phyloP scores from a whole-genome alignment of 805 yeast genomes.

The Sugiyamaella valdiviana region DNA sequence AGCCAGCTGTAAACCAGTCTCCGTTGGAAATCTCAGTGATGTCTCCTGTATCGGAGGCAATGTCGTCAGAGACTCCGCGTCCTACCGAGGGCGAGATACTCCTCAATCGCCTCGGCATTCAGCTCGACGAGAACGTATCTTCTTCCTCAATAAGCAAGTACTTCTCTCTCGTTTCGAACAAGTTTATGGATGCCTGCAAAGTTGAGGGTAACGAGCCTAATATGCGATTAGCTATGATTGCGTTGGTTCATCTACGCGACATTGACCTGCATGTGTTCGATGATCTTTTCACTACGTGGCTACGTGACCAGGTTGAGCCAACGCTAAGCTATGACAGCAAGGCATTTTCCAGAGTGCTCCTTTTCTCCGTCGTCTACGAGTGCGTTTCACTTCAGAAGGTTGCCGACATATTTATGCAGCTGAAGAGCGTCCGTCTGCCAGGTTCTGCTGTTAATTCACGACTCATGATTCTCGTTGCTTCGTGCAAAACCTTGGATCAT shows the following conservation, averaged over 20 bases:
- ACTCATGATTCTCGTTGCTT: conserved; percentile 19
- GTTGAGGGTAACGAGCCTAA: conserved; percentile 6
- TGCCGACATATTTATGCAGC: conserved; percentile 29
- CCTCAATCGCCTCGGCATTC: conserved; percentile 4
- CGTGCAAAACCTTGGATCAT: conserved; percentile 11
- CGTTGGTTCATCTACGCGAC: conserved; percentile 21
- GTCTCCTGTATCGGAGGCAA: conserved; percentile 25
- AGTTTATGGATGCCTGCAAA: conserved; percentile 15
- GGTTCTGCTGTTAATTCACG: conserved; percentile 20
- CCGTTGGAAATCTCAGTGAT: conserved; percentile 19
- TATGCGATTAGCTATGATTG: conserved; percentile 14
- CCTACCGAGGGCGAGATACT: conserved; percentile 2
- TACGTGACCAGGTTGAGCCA: conserved; percentile 28
- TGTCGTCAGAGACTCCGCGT: conserved; percentile 3
- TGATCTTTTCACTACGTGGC: conserved; percentile 22
- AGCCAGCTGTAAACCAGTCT: conserved; percentile 13
- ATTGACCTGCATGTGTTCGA: conserved; percentile 17
- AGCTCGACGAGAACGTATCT: conserved; percentile 6
- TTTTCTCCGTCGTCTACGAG: conserved; percentile 36
- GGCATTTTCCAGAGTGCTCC: conserved; percentile 33
- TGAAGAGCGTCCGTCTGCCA: conserved; percentile 23
- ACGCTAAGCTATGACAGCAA: conserved; percentile 30
- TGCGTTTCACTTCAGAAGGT: conserved; percentile 33
- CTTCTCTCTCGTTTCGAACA: conserved; percentile 11
- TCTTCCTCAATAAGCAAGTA: conserved; percentile 8